Conservation (phyloP, 2,329 filamentous ascomycete genomes). For the Beauveria rudraprayagi region DNA sequence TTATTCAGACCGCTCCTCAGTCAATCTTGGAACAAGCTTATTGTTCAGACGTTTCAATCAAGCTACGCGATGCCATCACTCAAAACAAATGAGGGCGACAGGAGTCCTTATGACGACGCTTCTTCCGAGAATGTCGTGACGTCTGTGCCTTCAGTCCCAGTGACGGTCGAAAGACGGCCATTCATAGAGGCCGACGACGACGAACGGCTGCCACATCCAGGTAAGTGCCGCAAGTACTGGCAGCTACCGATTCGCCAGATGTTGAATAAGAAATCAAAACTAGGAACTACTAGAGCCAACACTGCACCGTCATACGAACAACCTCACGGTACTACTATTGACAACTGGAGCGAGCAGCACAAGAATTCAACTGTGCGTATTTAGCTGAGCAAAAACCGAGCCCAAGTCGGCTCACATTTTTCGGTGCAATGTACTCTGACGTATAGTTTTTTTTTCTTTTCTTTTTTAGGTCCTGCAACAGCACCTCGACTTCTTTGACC, state of each 20-base stretch:
- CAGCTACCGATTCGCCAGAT: background rate
- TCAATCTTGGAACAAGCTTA: too few species aligned
- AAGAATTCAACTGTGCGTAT: conserved; percentile 22
- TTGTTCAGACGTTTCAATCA: background rate
- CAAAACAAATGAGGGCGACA: background rate
- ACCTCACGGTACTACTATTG: conserved; percentile 26
- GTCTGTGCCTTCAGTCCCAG: conserved; percentile 13
- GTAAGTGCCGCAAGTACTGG: background rate
- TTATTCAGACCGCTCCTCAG: too few species aligned
- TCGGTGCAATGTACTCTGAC: too few species aligned
- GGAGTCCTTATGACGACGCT: background rate
- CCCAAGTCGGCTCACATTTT: too few species aligned
- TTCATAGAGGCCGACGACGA: conserved; percentile 23
- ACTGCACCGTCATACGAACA: conserved; percentile 26
- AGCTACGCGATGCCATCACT: background rate
- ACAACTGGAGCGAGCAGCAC: conserved; percentile 23
- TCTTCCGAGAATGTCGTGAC: background rate
- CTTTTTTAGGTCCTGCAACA: background rate
- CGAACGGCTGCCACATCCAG: conserved; percentile 19
- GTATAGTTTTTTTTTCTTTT: background rate
- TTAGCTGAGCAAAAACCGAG: too few species aligned
- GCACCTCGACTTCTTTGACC: background rate
- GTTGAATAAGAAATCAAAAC: conserved; percentile 8
- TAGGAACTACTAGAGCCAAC: conserved; percentile 28
- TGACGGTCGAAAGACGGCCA: conserved; percentile 21